phyloP scores from a whole-genome alignment of 2,329 filamentous ascomycete species.

The Cercospora nicotianae region DNA sequence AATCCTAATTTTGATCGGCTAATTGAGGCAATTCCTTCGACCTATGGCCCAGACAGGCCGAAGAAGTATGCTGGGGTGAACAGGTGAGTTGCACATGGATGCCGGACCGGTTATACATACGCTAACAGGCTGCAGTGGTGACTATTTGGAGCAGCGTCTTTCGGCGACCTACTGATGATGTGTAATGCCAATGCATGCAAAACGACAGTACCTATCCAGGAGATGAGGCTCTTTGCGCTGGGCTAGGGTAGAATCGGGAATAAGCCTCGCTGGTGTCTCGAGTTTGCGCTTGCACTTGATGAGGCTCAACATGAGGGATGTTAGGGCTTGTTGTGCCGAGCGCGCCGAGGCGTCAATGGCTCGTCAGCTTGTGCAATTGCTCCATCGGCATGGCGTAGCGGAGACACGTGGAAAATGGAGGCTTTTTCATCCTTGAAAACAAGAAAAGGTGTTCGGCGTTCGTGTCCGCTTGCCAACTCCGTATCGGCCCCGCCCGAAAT shows the following conservation, averaged over 20 bases:
- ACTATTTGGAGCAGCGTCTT: conserved; percentile 78
- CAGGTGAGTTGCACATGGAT: conserved; percentile 29
- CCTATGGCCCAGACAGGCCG: conserved; percentile 61
- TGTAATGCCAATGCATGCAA: neutral
- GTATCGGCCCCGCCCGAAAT: conserved; percentile 11
- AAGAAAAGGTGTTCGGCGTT: conserved; percentile 10
- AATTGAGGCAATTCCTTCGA: conserved; percentile 81
- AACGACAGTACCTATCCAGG: neutral
- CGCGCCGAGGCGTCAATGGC: neutral
- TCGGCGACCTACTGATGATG: conserved; percentile 60
- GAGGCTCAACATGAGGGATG: neutral
- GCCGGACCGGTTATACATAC: neutral
- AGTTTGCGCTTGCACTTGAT: neutral
- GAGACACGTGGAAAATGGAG: neutral
- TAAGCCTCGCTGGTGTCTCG: neutral
- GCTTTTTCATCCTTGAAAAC: neutral
- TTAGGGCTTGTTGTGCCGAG: neutral
- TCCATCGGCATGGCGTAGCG: neutral
- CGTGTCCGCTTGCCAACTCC: neutral
- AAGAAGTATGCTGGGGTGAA: conserved; percentile 80
- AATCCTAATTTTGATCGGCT: conserved; percentile 75
- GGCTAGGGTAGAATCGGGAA: neutral
- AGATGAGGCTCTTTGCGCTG: neutral
- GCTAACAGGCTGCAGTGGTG: conserved; percentile 54
- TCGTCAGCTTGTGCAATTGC: neutral